A percentile compares a stretch with the other conserved stretches of the same genome.
phyloP scores from a whole-genome alignment of 805 yeast genomes.

The Blastobotrys chiropterorum region DNA sequence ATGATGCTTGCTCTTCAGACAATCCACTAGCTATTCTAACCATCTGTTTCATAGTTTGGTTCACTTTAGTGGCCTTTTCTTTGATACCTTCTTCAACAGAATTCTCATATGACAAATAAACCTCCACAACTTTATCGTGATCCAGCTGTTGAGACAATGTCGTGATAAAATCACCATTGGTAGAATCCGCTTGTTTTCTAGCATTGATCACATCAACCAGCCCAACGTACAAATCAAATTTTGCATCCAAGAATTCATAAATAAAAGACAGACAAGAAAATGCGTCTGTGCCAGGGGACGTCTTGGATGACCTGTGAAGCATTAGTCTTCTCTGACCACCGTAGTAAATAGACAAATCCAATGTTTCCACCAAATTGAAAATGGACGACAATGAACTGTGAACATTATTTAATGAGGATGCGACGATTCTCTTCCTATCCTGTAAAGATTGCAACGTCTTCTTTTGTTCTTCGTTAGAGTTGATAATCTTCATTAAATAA shows the following conservation, averaged over 20 bases:
- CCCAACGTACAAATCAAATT: conserved; percentile 38
- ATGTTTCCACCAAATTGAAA: conserved; percentile 34
- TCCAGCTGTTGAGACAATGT: conserved; percentile 16
- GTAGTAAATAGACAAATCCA: conserved; percentile 23
- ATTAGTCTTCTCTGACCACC: conserved; percentile 9
- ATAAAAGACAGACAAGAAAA: conserved; percentile 30
- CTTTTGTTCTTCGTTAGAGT: not conserved
- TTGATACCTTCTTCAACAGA: conserved; percentile 10
- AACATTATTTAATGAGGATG: conserved; percentile 12
- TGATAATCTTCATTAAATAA: conserved; percentile 4
- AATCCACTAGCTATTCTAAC: conserved; percentile 5
- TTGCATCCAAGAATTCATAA: conserved; percentile 62
- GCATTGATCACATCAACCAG: conserved; percentile 7
- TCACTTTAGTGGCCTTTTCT: conserved; percentile 9
- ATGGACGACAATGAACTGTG: conserved; percentile 15
- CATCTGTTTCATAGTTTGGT: conserved; percentile 2
- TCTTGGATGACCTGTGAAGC: conserved; percentile 5
- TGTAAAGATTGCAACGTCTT: conserved; percentile 9
- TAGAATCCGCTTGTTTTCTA: conserved; percentile 9
- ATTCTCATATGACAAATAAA: conserved; percentile 13
- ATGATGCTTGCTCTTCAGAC: conserved; percentile 6
- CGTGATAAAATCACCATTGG: conserved; percentile 15
- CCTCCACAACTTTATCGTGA: conserved; percentile 15
- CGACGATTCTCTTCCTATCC: conserved; percentile 14
- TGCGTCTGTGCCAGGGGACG: conserved; percentile 5